These are phyloP conservation scores for Annona cherimola DNA, from an alignment of 164 flowering plant species.

Conservation along the genomic window DNA sequence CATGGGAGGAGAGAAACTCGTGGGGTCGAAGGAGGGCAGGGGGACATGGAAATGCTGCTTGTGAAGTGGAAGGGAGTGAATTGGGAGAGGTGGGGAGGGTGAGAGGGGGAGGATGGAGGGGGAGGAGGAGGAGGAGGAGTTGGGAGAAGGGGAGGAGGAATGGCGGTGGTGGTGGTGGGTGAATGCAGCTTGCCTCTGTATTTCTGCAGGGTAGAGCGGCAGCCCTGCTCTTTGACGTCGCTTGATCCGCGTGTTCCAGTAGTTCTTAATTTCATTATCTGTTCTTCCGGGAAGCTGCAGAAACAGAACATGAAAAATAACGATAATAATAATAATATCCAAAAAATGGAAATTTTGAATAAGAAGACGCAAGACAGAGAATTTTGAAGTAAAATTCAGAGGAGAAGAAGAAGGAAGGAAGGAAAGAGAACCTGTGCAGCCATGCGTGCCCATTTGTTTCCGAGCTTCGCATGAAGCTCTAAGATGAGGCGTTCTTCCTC, in stretches of 20 bases:
- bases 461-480: conserved; percentile 62
- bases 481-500: conserved; percentile 62
- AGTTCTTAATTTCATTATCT: conserved; percentile 65
- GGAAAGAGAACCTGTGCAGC: conserved; percentile 52
- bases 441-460: conserved; percentile 93
- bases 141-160: conserved; percentile 1
- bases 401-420: neutral
- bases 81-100: conserved; percentile 2
- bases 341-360: neutral
- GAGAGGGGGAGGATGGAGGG: neutral
- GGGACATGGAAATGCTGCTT: conserved; percentile 16
- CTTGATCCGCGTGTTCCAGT: conserved; percentile 69
- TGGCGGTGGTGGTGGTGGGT: conserved; percentile 12
- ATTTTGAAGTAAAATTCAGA: neutral
- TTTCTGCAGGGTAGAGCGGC: conserved; percentile 46
- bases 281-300: conserved; percentile 57
- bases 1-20: conserved; percentile 2
- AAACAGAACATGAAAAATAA: neutral
- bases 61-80: conserved; percentile 10
- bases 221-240: conserved; percentile 44
- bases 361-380: neutral
- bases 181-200: conserved; percentile 21
- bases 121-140: conserved; percentile 11
- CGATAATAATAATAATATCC: neutral
- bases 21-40: conserved; percentile 22